phyloP scores from a whole-genome alignment of 2,329 filamentous ascomycete genomes.

The Penicillium brevicompactum region DNA sequence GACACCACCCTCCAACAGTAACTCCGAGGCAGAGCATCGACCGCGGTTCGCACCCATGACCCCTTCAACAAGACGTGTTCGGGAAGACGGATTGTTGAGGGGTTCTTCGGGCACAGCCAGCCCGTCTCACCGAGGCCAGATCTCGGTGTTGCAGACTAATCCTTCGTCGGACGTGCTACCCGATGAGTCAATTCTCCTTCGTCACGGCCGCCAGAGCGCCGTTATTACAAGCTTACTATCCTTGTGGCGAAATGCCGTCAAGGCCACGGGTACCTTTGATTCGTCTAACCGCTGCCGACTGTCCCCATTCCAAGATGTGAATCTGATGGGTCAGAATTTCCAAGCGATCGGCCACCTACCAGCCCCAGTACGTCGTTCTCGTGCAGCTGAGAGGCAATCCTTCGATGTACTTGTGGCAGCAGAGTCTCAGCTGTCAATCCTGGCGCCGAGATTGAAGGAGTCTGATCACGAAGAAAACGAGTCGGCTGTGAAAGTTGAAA shows the following conservation, averaged over 20 bases:
- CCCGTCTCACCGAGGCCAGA: constrained; percentile 42
- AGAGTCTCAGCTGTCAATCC: constrained; percentile 44
- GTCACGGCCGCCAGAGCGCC: constrained; percentile 44
- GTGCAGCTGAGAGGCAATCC: constrained; percentile 21
- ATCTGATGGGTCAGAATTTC: constrained; percentile 44
- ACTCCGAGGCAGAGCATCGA: constrained; percentile 33
- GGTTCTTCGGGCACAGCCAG: constrained; percentile 33
- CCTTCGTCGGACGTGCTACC: constrained; percentile 36
- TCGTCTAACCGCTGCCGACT: constrained; percentile 43
- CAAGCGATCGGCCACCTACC: constrained; percentile 43
- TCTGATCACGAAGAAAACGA: constrained; percentile 19
- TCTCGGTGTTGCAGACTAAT: constrained; percentile 44
- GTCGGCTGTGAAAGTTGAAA: constrained; percentile 18
- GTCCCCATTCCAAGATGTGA: constrained; percentile 40
- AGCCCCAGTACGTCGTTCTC: constrained; percentile 25
- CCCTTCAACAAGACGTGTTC: constrained; percentile 49
- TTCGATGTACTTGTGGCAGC: constrained; percentile 45
- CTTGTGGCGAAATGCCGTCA: constrained; percentile 46
- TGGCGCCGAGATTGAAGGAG: constrained; percentile 34
- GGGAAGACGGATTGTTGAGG: constrained; percentile 48
- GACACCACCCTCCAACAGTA: constrained; percentile 28
- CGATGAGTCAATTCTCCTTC: constrained; percentile 49
- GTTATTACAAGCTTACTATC: constrained; percentile 47
- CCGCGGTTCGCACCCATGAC: constrained; percentile 50
- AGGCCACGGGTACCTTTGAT: constrained; percentile 41